Conservation (phyloP, 1,284 basidiomycete species). For the Ceratobasidium sp. region DNA sequence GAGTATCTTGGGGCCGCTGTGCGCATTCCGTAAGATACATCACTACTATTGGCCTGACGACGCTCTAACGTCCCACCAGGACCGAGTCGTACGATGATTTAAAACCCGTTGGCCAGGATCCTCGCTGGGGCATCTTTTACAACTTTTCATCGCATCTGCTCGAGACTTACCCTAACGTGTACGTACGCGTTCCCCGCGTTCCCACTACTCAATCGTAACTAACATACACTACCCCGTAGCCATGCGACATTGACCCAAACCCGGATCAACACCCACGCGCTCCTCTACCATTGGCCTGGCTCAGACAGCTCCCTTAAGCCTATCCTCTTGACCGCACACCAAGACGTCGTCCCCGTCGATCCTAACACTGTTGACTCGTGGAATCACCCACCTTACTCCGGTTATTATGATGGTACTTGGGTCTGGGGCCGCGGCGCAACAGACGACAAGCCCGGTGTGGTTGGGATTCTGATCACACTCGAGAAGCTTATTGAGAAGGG, state of each 20-base stretch:
- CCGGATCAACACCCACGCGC: slow-evolving; percentile 60
- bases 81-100: slow-evolving; percentile 62
- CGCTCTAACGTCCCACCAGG: slow-evolving; percentile 18
- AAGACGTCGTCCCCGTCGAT: slow-evolving; percentile 67
- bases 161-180: slow-evolving; percentile 58
- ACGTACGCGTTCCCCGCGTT: no score
- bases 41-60: not conserved
- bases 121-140: slow-evolving; percentile 57
- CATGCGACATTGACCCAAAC: slow-evolving; percentile 57
- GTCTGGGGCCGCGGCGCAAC: slow-evolving; percentile 66
- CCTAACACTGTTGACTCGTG: slow-evolving; percentile 63
- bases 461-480: slow-evolving; percentile 51
- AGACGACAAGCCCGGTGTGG: slow-evolving; percentile 61
- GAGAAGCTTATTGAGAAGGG: slow-evolving; percentile 63
- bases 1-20: slow-evolving; percentile 47
- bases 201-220: no score
- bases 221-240: slow-evolving; percentile 49
- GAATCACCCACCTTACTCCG: slow-evolving; percentile 65
- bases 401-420: slow-evolving; percentile 61
- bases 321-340: slow-evolving; percentile 63
- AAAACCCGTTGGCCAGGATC: slow-evolving; percentile 56
- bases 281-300: slow-evolving; percentile 63
- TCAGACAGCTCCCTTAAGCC: slow-evolving; percentile 57
- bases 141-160: slow-evolving; percentile 60
- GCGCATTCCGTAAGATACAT: slow-evolving; percentile 38